Conservation (phyloP, 345 rosid species). For the Geranium rotundifolium region DNA sequence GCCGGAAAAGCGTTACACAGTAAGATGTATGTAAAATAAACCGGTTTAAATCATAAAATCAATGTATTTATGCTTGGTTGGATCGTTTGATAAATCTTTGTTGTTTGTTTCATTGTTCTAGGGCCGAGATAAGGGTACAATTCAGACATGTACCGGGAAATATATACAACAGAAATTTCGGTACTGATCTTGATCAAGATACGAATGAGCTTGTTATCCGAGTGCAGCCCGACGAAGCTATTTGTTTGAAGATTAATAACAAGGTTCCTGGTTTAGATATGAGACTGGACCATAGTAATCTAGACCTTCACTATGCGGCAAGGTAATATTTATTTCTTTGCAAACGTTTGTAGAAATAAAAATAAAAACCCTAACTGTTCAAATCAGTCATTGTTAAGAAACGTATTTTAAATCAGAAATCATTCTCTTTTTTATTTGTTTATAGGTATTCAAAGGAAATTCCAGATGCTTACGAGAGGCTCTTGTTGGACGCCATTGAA, state of each 20-base stretch:
- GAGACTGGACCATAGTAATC: conserved; percentile 83
- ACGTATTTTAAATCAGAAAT: not conserved
- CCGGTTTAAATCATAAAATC: not conserved
- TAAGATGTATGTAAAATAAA: conserved; percentile 34
- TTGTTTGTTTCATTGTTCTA: conserved; percentile 16
- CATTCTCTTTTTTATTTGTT: not conserved
- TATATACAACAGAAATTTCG: conserved; percentile 62
- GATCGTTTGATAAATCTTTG: conserved; percentile 1
- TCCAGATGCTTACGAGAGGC: conserved; percentile 98
- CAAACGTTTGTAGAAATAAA: too few relatives aligned
- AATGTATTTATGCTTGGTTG: not conserved
- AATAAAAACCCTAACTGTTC: too few relatives aligned
- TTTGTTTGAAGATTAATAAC: conserved; percentile 89
- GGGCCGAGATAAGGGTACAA: conserved; percentile 97
- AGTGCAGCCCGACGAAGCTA: conserved; percentile 97
- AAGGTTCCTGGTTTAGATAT: conserved; percentile 98
- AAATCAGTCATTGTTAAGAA: not conserved
- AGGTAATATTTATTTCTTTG: conserved; percentile 32
- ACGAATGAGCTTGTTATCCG: conserved; percentile 94
- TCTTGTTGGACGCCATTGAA: conserved; percentile 83
- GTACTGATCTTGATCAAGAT: conserved; percentile 71
- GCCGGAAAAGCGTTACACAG: conserved; percentile 93
- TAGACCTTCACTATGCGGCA: conserved; percentile 85
- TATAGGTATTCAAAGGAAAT: conserved; percentile 87
- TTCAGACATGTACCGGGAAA: conserved; percentile 98